Evolutionary conservation across 345 rosid species (phyloP).

Genomic region (Clarkia xantiana): DNA sequence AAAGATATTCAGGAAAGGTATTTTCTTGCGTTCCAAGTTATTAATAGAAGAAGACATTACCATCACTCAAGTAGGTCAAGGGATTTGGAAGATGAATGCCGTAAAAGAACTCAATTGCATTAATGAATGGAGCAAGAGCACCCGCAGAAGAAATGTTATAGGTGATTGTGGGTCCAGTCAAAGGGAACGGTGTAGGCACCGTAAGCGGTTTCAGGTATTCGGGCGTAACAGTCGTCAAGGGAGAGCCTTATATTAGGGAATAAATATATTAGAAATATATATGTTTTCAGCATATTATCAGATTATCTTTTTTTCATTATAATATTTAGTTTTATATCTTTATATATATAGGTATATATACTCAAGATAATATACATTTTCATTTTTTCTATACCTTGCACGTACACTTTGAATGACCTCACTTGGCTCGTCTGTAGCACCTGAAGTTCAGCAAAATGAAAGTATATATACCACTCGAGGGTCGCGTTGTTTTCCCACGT

Average conservation of each 20-base stretch:
- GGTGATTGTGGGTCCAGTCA: not conserved
- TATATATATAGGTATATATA: too few species aligned
- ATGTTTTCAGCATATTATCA: too few species aligned
- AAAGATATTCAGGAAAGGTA: too few species aligned
- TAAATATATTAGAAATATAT: too few species aligned
- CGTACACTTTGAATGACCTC: not conserved
- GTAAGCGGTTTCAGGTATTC: not conserved
- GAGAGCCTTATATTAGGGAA: too few species aligned
- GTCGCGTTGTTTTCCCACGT: fast-evolving
- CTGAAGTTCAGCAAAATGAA: slow-evolving; percentile 16
- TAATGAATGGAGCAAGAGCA: slow-evolving; percentile 24
- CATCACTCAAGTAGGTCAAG: slow-evolving; percentile 3
- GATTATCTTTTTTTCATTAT: too few species aligned
- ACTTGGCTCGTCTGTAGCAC: slow-evolving; percentile 4
- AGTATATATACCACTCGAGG: not conserved
- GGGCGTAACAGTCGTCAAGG: not conserved
- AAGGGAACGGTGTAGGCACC: not conserved
- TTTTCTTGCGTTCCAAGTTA: too few species aligned
- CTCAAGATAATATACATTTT: too few species aligned
- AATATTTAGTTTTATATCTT: too few species aligned
- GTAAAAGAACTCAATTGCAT: slow-evolving; percentile 22
- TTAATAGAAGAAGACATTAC: not conserved
- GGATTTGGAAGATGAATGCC: slow-evolving; percentile 8
- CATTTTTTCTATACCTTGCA: too few species aligned
- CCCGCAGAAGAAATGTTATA: not conserved